Percentiles rank a stretch among this genome's conserved stretches.
Evolutionary conservation across 139 green algal species (phyloP).

Genomic region (Chlorella sp.): DNA sequence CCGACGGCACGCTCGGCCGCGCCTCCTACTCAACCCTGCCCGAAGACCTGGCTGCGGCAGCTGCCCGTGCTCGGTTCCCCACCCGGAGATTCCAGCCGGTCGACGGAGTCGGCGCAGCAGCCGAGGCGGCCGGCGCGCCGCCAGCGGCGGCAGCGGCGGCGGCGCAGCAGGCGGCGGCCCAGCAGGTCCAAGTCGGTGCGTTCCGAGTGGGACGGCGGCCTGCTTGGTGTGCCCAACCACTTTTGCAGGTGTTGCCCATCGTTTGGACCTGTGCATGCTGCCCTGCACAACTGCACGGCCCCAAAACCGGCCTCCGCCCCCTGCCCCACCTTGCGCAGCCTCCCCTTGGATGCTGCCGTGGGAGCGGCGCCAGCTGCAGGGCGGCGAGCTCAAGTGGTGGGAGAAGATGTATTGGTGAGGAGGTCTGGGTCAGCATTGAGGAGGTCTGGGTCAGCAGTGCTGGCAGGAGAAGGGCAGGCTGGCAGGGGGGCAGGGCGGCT

Average conservation of each 20-base stretch:
- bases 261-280: no score
- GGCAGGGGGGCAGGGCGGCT: no score
- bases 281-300: not conserved
- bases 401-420: slow-evolving; percentile 76
- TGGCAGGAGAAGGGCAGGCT: no score
- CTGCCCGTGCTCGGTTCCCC: slow-evolving; percentile 14
- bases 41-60: slow-evolving; percentile 30
- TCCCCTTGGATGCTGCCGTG: slow-evolving; percentile 67
- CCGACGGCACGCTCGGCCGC: not conserved
- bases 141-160: not conserved
- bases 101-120: not conserved
- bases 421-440: no score
- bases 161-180: slow-evolving; percentile 15
- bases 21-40: slow-evolving; percentile 35
- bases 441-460: no score
- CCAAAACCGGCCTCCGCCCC: not conserved
- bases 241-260: not conserved
- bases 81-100: not conserved
- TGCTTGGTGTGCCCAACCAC: no score
- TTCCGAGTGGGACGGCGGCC: no score
- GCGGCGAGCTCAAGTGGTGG: slow-evolving; percentile 62
- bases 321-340: slow-evolving; percentile 32
- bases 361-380: slow-evolving; percentile 69
- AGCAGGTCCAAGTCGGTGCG: slow-evolving; percentile 2
- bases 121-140: not conserved